These are phyloP conservation scores for Xylaria palmicola DNA, from an alignment of 495 filamentous ascomycete genomes.

Conservation along the genomic window DNA sequence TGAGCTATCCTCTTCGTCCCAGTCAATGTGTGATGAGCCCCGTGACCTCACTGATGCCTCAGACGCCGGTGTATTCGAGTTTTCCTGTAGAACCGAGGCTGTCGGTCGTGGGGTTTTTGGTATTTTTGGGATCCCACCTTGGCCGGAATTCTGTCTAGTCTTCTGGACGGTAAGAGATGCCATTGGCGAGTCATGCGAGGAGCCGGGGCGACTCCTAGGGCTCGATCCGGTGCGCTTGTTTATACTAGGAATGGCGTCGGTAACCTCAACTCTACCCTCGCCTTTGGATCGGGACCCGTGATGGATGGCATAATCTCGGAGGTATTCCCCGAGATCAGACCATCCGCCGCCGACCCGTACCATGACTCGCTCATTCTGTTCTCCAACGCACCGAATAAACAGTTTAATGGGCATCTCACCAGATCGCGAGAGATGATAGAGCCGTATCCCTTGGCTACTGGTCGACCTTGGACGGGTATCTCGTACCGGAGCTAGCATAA, in stretches of 20 bases:
- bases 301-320: conserved; percentile 89
- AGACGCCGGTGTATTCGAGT: conserved; percentile 33
- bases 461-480: conserved; percentile 43
- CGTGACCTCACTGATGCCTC: conserved; percentile 32
- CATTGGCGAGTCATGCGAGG: conserved; percentile 38
- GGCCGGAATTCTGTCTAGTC: conserved; percentile 42
- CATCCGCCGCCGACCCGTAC: conserved; percentile 95
- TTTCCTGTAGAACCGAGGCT: conserved; percentile 3
- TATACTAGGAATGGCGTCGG: conserved; percentile 45
- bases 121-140: conserved; percentile 24
- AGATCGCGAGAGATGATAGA: conserved; percentile 88
- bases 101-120: conserved; percentile 39
- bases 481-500: conserved; percentile 62
- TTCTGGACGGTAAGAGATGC: conserved; percentile 49
- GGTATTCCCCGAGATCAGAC: conserved; percentile 91
- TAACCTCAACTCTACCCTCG: conserved; percentile 57
- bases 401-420: conserved; percentile 87
- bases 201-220: conserved; percentile 41
- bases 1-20: conserved; percentile 55
- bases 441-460: conserved; percentile 68
- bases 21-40: conserved; percentile 46
- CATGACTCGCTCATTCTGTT: conserved; percentile 91
- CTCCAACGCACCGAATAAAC: conserved; percentile 87
- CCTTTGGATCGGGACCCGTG: conserved; percentile 64
- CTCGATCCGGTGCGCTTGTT: conserved; percentile 34